Percentiles rank a stretch among this genome's conserved stretches.
Evolutionary conservation across 2,329 filamentous ascomycete genomes (phyloP).

Genomic region (Daldinia sp.): DNA sequence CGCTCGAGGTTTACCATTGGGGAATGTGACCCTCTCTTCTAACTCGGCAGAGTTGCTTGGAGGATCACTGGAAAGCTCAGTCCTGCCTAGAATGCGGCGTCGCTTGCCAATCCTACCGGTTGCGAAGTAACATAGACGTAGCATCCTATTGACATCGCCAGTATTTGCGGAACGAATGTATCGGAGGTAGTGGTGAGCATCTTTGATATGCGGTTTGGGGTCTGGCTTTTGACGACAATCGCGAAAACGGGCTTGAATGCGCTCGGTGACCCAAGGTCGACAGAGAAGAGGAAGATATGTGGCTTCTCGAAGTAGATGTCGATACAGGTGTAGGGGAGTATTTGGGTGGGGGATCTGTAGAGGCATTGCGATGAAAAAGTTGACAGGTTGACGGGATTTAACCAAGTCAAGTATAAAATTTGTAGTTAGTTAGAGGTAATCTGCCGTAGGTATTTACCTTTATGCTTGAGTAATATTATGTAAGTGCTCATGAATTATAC

Average conservation of each 20-base stretch:
- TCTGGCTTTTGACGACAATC: conserved; percentile 45
- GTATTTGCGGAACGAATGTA: conserved; percentile 61
- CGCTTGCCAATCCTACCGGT: conserved; percentile 64
- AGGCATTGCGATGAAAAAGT: conserved; percentile 42
- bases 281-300: conserved; percentile 66
- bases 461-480: too few relatives aligned
- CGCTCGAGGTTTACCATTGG: background rate
- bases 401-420: too few relatives aligned
- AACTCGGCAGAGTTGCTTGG: conserved; percentile 54
- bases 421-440: too few relatives aligned
- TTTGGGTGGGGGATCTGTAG: conserved; percentile 48
- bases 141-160: conserved; percentile 58
- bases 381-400: background rate
- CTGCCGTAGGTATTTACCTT: too few relatives aligned
- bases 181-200: conserved; percentile 55
- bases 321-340: conserved; percentile 58
- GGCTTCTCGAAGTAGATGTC: conserved; percentile 67
- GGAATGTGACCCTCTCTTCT: conserved; percentile 38
- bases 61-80: conserved; percentile 50
- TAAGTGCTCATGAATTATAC: background rate
- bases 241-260: conserved; percentile 59
- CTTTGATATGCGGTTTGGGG: conserved; percentile 46
- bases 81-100: conserved; percentile 56
- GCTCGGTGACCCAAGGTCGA: conserved; percentile 53
- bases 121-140: conserved; percentile 55